A percentile compares a stretch with the other conserved stretches of the same genome.
phyloP scores from a whole-genome alignment of 208 protist genomes.

The Acanthamoeba sp. region DNA sequence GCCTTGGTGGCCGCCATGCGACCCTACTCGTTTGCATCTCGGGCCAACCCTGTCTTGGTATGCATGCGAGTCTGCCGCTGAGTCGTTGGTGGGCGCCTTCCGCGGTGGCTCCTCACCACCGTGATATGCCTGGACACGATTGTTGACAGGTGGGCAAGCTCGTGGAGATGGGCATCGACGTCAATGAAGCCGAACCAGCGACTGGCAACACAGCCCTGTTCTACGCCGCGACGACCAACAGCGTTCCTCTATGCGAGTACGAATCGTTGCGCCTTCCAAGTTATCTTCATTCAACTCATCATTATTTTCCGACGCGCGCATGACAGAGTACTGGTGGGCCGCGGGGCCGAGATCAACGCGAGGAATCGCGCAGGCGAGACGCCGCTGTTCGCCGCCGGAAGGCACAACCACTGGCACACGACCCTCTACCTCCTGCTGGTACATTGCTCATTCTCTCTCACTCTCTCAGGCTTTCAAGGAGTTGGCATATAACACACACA shows the following conservation, averaged over 20 bases:
- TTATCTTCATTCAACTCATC: neutral
- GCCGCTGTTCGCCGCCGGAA: neutral
- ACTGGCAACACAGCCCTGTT: neutral
- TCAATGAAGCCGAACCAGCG: neutral
- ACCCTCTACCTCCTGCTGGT: conserved; percentile 11
- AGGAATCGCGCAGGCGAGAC: neutral
- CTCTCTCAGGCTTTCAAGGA: neutral
- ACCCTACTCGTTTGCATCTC: neutral
- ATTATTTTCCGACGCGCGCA: neutral
- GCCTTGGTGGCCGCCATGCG: neutral
- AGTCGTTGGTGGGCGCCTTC: too few relatives aligned
- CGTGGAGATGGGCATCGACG: neutral
- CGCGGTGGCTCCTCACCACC: too few relatives aligned
- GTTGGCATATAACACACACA: neutral
- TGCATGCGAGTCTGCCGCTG: too few relatives aligned
- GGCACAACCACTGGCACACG: neutral
- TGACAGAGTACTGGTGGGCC: neutral
- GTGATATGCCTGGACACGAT: too few relatives aligned
- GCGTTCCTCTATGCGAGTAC: neutral
- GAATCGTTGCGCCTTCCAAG: too few relatives aligned
- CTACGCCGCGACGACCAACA: neutral
- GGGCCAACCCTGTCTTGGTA: neutral
- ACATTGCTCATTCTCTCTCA: neutral
- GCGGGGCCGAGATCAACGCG: neutral
- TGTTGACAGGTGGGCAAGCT: neutral